Evolutionary conservation across 345 rosid species (phyloP).

Genomic region (Citrus sp.): DNA sequence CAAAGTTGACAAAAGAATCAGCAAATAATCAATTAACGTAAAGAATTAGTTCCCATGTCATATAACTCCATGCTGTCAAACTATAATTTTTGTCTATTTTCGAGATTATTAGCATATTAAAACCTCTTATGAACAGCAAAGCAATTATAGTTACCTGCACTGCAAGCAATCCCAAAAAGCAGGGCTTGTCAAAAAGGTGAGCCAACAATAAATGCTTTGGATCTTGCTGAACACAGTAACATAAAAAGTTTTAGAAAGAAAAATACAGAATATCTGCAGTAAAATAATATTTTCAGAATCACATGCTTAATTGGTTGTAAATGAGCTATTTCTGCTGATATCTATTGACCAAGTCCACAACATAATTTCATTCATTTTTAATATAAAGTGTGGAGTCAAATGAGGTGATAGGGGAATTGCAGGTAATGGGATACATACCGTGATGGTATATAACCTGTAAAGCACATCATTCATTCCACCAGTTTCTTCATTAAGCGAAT

Average conservation of each 20-base stretch:
- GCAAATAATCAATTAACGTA: background rate
- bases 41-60: background rate
- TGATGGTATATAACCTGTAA: slow-evolving; percentile 59
- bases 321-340: background rate
- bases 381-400: background rate
- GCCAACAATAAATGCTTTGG: slow-evolving; percentile 81
- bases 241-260: slow-evolving; percentile 14
- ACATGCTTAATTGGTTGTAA: background rate
- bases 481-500: slow-evolving; percentile 84
- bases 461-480: slow-evolving; percentile 99
- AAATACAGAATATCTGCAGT: background rate
- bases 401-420: background rate
- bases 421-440: slow-evolving; percentile 35
- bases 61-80: background rate
- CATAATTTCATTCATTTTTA: background rate
- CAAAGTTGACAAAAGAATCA: background rate
- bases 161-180: slow-evolving; percentile 95
- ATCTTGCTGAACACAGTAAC: slow-evolving; percentile 54
- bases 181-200: slow-evolving; percentile 95
- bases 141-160: slow-evolving; percentile 42
- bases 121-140: background rate
- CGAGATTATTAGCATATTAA: background rate
- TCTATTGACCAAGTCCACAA: background rate
- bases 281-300: background rate
- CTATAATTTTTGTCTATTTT: background rate